Percentiles rank a stretch among this genome's conserved stretches.
These are phyloP conservation scores for Nematocida minor DNA, from an alignment of 371 early-diverging fungal genomes.

Conservation along the genomic window DNA sequence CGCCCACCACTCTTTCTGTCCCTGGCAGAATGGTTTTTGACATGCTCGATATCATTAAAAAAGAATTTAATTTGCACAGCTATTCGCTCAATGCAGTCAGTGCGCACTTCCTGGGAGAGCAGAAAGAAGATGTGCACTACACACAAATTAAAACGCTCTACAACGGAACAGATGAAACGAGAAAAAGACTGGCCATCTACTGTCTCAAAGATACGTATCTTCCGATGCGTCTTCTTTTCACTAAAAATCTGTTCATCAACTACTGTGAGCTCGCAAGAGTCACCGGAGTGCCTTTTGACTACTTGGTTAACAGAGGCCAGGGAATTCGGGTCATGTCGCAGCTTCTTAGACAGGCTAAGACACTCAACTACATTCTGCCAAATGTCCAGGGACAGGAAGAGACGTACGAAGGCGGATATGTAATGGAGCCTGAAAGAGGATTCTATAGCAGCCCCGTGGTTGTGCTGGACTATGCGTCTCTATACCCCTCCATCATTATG, in stretches of 20 bases:
- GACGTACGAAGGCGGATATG: slow-evolving; percentile 92
- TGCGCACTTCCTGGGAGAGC: slow-evolving; percentile 89
- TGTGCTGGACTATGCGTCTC: slow-evolving; percentile 93
- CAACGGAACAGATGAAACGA: slow-evolving; percentile 83
- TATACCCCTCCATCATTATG: slow-evolving; percentile 99
- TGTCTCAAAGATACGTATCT: slow-evolving; percentile 94
- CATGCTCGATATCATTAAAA: slow-evolving; percentile 83
- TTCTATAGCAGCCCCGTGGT: slow-evolving; percentile 91
- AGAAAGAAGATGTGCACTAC: slow-evolving; percentile 98
- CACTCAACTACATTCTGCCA: slow-evolving; percentile 81
- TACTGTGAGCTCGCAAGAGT: slow-evolving; percentile 97
- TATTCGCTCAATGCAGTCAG: slow-evolving; percentile 93
- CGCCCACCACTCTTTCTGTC: slow-evolving; percentile 56
- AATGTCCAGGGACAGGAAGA: slow-evolving; percentile 77
- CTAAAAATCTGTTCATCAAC: slow-evolving; percentile 89
- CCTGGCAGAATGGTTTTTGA: slow-evolving; percentile 92
- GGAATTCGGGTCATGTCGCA: slow-evolving; percentile 94
- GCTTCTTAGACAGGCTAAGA: slow-evolving; percentile 78
- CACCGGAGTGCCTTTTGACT: slow-evolving; percentile 85
- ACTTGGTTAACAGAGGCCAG: slow-evolving; percentile 84
- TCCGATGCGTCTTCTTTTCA: slow-evolving; percentile 87
- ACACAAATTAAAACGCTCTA: slow-evolving; percentile 90
- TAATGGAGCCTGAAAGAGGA: slow-evolving; percentile 91
- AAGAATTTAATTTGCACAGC: slow-evolving; percentile 89
- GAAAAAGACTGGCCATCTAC: slow-evolving; percentile 90